A percentile compares a stretch with the other conserved stretches of the same genome.
Conservation (phyloP, 1,284 basidiomycete genomes). For the Trichosporon faecale region DNA sequence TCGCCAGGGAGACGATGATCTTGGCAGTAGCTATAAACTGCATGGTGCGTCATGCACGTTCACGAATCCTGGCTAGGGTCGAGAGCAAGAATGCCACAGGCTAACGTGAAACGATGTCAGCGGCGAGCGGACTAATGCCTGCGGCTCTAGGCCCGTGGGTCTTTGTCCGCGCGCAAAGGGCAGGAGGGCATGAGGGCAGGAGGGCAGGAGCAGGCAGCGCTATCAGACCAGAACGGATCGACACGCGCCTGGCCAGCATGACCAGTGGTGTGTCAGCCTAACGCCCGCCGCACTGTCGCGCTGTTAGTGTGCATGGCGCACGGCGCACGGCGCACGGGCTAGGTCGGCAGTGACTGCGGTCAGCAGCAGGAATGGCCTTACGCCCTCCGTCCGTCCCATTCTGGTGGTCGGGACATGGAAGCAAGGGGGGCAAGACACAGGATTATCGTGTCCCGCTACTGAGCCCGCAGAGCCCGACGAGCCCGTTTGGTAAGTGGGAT, state of each 20-base stretch:
- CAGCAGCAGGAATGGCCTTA: too few relatives aligned
- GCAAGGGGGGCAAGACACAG: neutral
- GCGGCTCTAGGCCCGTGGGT: conserved; percentile 25
- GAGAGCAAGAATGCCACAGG: neutral
- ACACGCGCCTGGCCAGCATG: neutral
- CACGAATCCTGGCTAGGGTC: neutral
- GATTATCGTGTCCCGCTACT: neutral
- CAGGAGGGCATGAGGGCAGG: conserved; percentile 47
- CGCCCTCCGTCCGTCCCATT: too few relatives aligned
- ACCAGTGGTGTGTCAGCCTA: neutral
- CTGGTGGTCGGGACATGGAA: too few relatives aligned
- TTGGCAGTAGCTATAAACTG: neutral
- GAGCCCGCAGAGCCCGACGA: neutral
- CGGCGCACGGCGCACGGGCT: neutral
- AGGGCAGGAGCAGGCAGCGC: conserved; percentile 44
- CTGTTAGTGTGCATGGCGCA: neutral
- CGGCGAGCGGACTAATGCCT: conserved; percentile 29
- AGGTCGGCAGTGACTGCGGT: too few relatives aligned
- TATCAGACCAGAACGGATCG: conserved; percentile 19
- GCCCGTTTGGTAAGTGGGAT: neutral
- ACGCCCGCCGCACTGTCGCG: neutral
- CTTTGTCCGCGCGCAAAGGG: conserved; percentile 24
- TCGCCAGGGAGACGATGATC: neutral
- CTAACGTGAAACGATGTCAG: neutral
- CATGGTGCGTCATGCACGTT: neutral